phyloP scores from a whole-genome alignment of 179 eudicot species.

The Vitellaria paradoxa region DNA sequence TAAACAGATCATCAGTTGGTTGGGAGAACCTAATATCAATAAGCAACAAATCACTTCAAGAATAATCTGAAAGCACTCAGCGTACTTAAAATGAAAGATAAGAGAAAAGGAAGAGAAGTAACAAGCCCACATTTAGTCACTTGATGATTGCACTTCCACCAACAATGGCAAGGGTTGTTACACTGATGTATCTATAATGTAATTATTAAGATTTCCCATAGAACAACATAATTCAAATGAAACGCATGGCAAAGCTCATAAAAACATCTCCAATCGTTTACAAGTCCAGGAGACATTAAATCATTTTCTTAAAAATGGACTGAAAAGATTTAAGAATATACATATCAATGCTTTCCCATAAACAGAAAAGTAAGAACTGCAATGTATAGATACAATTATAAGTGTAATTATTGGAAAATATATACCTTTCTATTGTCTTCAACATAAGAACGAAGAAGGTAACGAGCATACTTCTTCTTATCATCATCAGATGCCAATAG shows the following conservation, averaged over 20 bases:
- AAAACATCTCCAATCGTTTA: not conserved
- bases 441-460: slow-evolving; percentile 75
- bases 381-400: too few species aligned
- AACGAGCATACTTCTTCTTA: slow-evolving; percentile 65
- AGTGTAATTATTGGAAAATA: not conserved
- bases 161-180: not conserved
- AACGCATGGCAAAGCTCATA: not conserved
- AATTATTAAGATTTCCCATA: not conserved
- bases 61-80: not conserved
- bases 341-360: too few species aligned
- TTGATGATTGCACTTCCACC: not conserved
- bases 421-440: slow-evolving; percentile 77
- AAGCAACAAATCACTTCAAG: slow-evolving; percentile 8
- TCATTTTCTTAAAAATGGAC: too few species aligned
- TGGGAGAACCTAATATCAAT: not conserved
- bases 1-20: not conserved
- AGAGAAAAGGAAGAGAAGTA: not conserved
- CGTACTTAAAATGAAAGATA: not conserved
- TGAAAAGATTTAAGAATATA: not conserved
- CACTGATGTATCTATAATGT: not conserved
- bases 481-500: slow-evolving; percentile 52
- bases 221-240: not conserved
- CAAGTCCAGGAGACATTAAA: not conserved
- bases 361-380: too few species aligned
- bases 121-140: not conserved